These are phyloP conservation scores for Trametes elegans DNA, from an alignment of 768 basidiomycete genomes.

Conservation along the genomic window DNA sequence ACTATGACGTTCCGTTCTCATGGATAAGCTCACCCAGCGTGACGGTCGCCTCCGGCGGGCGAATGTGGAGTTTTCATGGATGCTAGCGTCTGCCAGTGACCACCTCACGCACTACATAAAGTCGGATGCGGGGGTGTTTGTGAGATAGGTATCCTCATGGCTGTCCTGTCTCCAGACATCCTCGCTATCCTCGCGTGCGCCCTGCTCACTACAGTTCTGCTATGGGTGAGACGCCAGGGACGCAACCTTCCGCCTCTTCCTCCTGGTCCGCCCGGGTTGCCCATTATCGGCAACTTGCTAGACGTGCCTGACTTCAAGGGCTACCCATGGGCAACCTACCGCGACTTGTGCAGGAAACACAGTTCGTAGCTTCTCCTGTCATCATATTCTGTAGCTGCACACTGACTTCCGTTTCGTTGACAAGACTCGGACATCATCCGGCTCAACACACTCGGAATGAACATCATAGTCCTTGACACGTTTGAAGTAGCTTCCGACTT, in stretches of 20 bases:
- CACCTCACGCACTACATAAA: too few relatives aligned
- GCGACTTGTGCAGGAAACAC: background rate
- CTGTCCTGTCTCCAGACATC: background rate
- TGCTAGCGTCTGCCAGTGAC: too few relatives aligned
- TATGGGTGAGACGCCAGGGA: background rate
- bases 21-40: background rate
- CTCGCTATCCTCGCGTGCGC: background rate
- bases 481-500: constrained; percentile 23
- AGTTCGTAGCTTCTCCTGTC: background rate
- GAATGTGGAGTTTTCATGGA: too few relatives aligned
- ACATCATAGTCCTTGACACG: constrained; percentile 30
- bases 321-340: background rate
- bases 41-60: background rate
- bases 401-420: background rate
- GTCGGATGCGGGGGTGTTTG: too few relatives aligned
- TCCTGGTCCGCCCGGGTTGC: constrained; percentile 6
- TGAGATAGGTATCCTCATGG: too few relatives aligned
- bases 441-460: constrained; percentile 7
- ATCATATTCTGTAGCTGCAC: too few relatives aligned
- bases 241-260: background rate
- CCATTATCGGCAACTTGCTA: constrained; percentile 8
- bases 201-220: background rate
- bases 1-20: background rate
- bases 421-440: constrained; percentile 14
- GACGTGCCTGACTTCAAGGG: background rate